phyloP scores from a whole-genome alignment of 2,329 filamentous ascomycete species.

The Paraphaeosphaeria sporulosa region DNA sequence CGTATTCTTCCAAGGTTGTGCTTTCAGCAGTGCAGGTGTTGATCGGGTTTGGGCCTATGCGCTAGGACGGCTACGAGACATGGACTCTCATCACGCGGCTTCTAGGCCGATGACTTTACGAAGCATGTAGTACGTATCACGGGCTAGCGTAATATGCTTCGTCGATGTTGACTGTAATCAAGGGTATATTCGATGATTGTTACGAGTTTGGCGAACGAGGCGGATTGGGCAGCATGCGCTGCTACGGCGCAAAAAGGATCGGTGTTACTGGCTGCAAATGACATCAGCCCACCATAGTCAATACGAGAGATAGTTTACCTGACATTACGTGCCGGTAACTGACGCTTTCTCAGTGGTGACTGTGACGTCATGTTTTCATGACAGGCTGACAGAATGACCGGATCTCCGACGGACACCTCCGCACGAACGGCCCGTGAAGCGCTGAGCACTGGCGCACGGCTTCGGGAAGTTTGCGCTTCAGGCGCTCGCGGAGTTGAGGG shows the following conservation, averaged over 20 bases:
- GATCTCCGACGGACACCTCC: neutral
- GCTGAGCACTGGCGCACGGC: neutral
- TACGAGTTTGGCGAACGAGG: neutral
- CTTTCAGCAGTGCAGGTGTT: constrained; percentile 15
- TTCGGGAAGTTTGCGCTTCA: neutral
- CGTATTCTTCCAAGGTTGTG: constrained; percentile 16
- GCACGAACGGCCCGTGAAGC: neutral
- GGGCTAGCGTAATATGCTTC: neutral
- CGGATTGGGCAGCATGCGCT: neutral
- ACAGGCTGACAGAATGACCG: constrained; percentile 10
- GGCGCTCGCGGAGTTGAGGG: neutral
- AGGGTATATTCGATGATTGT: neutral
- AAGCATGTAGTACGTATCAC: constrained; percentile 5
- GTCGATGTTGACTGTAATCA: constrained; percentile 1
- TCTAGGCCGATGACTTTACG: constrained; percentile 2
- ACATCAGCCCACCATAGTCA: neutral
- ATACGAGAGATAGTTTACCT: neutral
- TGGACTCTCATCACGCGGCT: neutral
- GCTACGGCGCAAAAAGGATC: neutral
- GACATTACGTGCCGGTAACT: neutral
- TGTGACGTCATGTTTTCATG: constrained; percentile 9
- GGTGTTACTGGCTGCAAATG: neutral
- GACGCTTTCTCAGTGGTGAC: neutral
- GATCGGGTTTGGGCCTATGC: constrained; percentile 10
- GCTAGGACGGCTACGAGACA: neutral